Evolutionary conservation across 345 rosid species (phyloP).

Genomic region (Fremontodendron californicum): DNA sequence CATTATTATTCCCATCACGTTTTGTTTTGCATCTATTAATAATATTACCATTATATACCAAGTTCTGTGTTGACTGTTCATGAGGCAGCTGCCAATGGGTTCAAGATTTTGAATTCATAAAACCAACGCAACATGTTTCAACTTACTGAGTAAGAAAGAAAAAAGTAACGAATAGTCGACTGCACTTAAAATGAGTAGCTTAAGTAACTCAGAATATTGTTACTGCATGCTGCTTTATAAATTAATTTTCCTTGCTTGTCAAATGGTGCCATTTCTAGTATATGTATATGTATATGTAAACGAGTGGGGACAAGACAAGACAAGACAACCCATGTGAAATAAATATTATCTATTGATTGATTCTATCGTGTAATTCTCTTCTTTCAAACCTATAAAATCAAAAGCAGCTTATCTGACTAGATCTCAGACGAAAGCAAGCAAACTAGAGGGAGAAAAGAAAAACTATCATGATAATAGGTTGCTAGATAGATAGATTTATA

Average conservation of each 20-base stretch:
- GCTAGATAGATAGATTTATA: too few species aligned
- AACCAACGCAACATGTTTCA: neutral
- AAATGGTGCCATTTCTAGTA: neutral
- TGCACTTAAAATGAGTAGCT: too few species aligned
- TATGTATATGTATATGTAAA: neutral
- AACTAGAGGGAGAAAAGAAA: neutral
- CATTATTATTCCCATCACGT: neutral
- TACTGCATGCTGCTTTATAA: too few species aligned
- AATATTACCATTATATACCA: neutral
- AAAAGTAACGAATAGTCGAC: neutral
- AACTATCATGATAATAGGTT: too few species aligned
- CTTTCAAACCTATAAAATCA: neutral
- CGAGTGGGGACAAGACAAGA: neutral
- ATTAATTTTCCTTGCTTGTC: too few species aligned
- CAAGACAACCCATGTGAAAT: neutral
- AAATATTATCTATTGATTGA: too few species aligned
- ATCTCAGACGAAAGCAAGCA: neutral
- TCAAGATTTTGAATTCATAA: neutral
- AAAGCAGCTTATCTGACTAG: neutral
- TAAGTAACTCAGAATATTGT: too few species aligned
- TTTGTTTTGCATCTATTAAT: neutral
- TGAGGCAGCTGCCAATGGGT: neutral
- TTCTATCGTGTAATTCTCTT: too few species aligned
- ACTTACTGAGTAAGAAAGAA: neutral
- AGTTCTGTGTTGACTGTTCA: neutral